Percentiles rank a stretch among this genome's conserved stretches.
These are phyloP conservation scores for Psilocybe subaeruginosa DNA, from an alignment of 768 basidiomycete genomes.

Conservation along the genomic window DNA sequence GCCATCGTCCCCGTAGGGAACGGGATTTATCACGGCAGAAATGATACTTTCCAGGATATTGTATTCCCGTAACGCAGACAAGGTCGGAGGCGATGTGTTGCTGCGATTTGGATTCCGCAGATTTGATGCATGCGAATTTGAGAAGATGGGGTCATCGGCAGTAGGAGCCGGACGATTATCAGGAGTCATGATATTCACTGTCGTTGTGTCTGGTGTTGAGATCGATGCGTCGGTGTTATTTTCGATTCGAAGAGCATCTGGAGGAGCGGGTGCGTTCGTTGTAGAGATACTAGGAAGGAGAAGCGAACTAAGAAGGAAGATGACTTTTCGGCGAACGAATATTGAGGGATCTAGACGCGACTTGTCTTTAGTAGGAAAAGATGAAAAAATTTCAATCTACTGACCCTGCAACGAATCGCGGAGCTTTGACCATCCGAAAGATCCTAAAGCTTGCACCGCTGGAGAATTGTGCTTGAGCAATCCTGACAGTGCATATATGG, in stretches of 20 bases:
- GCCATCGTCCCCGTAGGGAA: slow-evolving; percentile 71
- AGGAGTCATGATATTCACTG: slow-evolving; percentile 24
- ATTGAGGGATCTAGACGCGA: slow-evolving; percentile 69
- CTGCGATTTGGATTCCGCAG: slow-evolving; percentile 56
- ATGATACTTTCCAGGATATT: slow-evolving; percentile 54
- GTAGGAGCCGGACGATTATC: slow-evolving; percentile 19
- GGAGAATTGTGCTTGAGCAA: slow-evolving; percentile 75
- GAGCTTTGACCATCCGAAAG: slow-evolving; percentile 68
- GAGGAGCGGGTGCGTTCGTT: slow-evolving; percentile 19
- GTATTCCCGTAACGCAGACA: slow-evolving; percentile 50
- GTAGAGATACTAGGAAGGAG: slow-evolving; percentile 48
- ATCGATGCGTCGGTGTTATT: slow-evolving; percentile 9
- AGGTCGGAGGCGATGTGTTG: slow-evolving; percentile 50
- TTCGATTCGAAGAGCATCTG: slow-evolving; percentile 13
- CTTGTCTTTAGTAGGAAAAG: not conserved
- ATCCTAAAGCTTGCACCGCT: slow-evolving; percentile 58
- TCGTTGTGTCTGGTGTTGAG: slow-evolving; percentile 6
- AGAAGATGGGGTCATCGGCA: slow-evolving; percentile 48
- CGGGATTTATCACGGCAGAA: slow-evolving; percentile 52
- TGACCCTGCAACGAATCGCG: slow-evolving; percentile 63
- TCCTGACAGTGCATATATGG: slow-evolving; percentile 80
- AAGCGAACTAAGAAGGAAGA: slow-evolving; percentile 76
- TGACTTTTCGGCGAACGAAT: slow-evolving; percentile 73
- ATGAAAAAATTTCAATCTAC: slow-evolving; percentile 4
- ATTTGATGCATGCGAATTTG: slow-evolving; percentile 75